These are phyloP conservation scores for Aspergillus quadrilineatus DNA, from an alignment of 2,329 filamentous ascomycete species.

Conservation along the genomic window DNA sequence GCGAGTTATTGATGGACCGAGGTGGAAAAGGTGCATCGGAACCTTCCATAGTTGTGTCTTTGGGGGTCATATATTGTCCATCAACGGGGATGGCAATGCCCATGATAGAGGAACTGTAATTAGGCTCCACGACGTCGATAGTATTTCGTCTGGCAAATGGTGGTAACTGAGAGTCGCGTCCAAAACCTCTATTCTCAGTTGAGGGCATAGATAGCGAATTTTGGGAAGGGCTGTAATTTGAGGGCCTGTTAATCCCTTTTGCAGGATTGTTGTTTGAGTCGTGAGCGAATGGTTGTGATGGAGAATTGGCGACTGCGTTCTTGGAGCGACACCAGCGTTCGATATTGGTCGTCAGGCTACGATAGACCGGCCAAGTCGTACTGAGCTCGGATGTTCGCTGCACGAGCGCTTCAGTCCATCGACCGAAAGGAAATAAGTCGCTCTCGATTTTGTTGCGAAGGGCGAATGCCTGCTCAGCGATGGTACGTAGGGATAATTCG, in stretches of 20 bases:
- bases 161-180: slow-evolving; percentile 15
- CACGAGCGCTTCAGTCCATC: slow-evolving; percentile 35
- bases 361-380: slow-evolving; percentile 36
- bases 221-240: slow-evolving; percentile 4
- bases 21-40: slow-evolving; percentile 26
- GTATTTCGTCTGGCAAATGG: slow-evolving; percentile 13
- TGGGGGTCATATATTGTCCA: slow-evolving; percentile 33
- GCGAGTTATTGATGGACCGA: slow-evolving; percentile 7
- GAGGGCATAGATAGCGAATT: slow-evolving; percentile 6
- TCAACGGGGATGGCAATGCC: slow-evolving; percentile 36
- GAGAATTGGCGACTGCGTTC: slow-evolving; percentile 10
- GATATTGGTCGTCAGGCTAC: slow-evolving; percentile 30
- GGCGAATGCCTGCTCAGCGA: slow-evolving; percentile 35
- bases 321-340: slow-evolving; percentile 29
- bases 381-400: slow-evolving; percentile 29
- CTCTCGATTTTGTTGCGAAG: slow-evolving; percentile 31
- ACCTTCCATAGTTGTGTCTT: slow-evolving; percentile 32
- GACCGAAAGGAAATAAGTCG: slow-evolving; percentile 34
- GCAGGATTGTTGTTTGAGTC: slow-evolving; percentile 1
- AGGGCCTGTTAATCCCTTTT: not conserved
- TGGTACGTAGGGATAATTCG: slow-evolving; percentile 37
- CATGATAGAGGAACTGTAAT: slow-evolving; percentile 30
- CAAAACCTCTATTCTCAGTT: slow-evolving; percentile 4
- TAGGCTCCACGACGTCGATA: slow-evolving; percentile 18
- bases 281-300: slow-evolving; percentile 13